Base-by-base conservation (phyloP, 2,329 filamentous ascomycete species). In the Pyrenochaeta sp. region DNA sequence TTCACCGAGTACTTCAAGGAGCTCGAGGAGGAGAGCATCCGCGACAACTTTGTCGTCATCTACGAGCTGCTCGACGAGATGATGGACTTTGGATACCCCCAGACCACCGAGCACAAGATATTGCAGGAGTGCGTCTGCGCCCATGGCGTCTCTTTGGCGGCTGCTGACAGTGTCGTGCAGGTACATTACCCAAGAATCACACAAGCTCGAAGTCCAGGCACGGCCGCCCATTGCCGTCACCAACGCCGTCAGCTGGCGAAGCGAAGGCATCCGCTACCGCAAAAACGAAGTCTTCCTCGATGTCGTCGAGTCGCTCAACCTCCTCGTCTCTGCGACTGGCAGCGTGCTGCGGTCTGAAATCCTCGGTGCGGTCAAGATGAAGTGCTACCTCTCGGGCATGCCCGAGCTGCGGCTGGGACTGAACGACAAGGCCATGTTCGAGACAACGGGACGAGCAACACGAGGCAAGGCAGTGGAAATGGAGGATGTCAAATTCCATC, bases 1-100 rank as follows among this genome's bases (percentile, higher is more conserved):
- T 99, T 99, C 71, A 99, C 94, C 47, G 94, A 99, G 75, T 99
- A 99, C 79, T 99, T 99, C 82, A 99, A 99, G 74, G 93, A 95
- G 54, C 82, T 99, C 48, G 94, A 99, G 74, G 94, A 99, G 74
- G 94, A 99, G 75, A 96, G 90, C 63, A 99, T 99, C 72, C 86
- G 94, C 62, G 94, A 99, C 79, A 99, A 99, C 78, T 99, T 99
- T 70, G 94, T 99, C 72, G 86, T 99, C 69, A 99, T 99, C 68
- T 99, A 99, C 80, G 94, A 99, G 75, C 77, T 99, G 50, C 83
- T 99, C 53, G 94, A 99, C 69, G 94, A 99, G 79, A 99, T 99
- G 94, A 99, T 99, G 94, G 94, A 99, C 75, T 99, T 99, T 79
- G 94, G 94, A 53, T 96, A 99, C 72, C 94, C 94, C 5, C 94